These are phyloP conservation scores for Leersia perrieri DNA, from an alignment of 176 grass and related monocot species.

Conservation along the genomic window DNA sequence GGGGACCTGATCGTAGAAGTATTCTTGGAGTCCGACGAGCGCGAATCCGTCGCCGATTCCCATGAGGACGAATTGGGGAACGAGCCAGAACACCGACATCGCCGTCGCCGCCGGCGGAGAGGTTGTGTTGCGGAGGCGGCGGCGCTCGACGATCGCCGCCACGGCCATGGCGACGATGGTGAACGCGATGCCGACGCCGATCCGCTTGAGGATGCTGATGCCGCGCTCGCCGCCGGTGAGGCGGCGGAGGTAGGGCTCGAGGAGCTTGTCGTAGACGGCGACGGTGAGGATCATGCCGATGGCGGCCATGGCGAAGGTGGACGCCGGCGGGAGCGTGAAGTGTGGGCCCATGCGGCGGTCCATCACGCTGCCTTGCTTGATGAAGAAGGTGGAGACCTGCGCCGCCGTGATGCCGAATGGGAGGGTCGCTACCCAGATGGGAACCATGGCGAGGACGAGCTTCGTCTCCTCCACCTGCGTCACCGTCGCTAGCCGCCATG, in stretches of 20 bases:
- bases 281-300: conserved; percentile 61
- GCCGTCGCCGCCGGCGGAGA: not conserved
- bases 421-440: conserved; percentile 73
- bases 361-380: conserved; percentile 81
- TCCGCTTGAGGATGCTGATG: conserved; percentile 66
- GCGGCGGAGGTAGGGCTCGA: conserved; percentile 55
- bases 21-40: conserved; percentile 80
- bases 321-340: conserved; percentile 68
- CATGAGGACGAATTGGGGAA: conserved; percentile 67
- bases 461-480: conserved; percentile 97
- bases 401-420: conserved; percentile 58
- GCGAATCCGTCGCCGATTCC: conserved; percentile 74
- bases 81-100: conserved; percentile 62
- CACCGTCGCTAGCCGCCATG: conserved; percentile 64
- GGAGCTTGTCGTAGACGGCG: conserved; percentile 57
- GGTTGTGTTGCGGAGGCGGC: conserved; percentile 14
- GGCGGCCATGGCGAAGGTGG: conserved; percentile 53
- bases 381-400: conserved; percentile 78
- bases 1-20: conserved; percentile 89
- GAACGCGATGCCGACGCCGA: conserved; percentile 66
- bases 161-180: conserved; percentile 30
- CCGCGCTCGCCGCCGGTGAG: conserved; percentile 58
- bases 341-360: conserved; percentile 43
- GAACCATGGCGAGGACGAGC: conserved; percentile 62
- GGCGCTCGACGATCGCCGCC: conserved; percentile 52